phyloP scores from a whole-genome alignment of 305 asterid species.

The Fraxinus dipetala region DNA sequence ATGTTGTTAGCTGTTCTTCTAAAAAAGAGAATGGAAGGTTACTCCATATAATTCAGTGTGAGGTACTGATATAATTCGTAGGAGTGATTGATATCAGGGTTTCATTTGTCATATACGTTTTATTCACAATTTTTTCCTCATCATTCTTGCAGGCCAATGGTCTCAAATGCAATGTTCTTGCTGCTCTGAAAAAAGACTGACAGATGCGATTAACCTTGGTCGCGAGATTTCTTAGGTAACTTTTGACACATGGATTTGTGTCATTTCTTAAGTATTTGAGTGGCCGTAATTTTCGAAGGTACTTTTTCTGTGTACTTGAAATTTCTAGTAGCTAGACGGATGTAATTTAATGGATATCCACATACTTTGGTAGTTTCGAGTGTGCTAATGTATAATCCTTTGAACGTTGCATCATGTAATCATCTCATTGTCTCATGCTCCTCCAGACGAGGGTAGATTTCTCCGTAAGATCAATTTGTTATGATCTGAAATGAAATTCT shows the following conservation, averaged over 20 bases:
- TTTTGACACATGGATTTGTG: background rate
- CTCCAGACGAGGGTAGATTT: background rate
- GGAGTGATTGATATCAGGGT: background rate
- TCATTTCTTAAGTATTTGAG: background rate
- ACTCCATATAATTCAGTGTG: conserved; percentile 35
- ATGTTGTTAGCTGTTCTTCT: conserved; percentile 28
- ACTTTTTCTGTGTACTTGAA: too few species aligned
- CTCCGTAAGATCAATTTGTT: background rate
- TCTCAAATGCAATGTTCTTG: conserved; percentile 8
- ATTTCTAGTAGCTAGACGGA: too few species aligned
- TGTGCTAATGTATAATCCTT: too few species aligned
- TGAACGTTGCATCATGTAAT: background rate
- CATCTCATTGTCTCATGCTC: background rate
- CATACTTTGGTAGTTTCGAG: too few species aligned
- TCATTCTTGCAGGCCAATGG: conserved; percentile 18
- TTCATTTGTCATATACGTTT: background rate
- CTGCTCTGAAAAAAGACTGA: conserved; percentile 22
- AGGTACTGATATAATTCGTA: conserved; percentile 9
- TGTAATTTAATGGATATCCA: too few species aligned
- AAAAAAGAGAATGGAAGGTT: conserved; percentile 19
- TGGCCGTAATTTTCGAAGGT: background rate
- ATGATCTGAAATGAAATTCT: background rate
- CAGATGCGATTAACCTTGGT: background rate
- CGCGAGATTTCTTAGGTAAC: background rate
- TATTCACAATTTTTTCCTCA: background rate